A percentile compares a stretch with the other conserved stretches of the same genome.
Conservation (phyloP, 192 early-diverging fungal genomes). For the Pilobolus umbonatus region DNA sequence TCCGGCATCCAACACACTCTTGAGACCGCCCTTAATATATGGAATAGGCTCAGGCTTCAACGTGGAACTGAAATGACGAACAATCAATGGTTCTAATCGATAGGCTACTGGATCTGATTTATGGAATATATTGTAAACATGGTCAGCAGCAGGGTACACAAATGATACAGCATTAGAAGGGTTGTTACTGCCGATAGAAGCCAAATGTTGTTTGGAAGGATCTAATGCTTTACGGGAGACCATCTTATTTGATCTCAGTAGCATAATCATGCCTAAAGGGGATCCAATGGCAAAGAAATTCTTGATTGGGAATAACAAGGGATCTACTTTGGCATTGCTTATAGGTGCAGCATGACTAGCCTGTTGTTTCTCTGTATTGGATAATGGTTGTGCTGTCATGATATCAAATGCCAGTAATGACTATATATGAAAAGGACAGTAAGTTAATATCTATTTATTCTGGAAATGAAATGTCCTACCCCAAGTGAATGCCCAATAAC, state of each 20-base stretch:
- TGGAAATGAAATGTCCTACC: slow-evolving; percentile 10
- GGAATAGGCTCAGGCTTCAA: slow-evolving; percentile 67
- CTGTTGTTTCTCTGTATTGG: not conserved
- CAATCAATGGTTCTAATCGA: slow-evolving; percentile 67
- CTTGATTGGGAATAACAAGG: slow-evolving; percentile 46
- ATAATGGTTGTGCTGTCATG: slow-evolving; percentile 59
- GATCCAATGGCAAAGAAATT: slow-evolving; percentile 80
- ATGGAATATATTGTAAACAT: slow-evolving; percentile 84
- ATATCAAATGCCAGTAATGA: slow-evolving; percentile 77
- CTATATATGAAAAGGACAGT: slow-evolving; percentile 2
- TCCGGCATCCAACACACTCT: slow-evolving; percentile 59
- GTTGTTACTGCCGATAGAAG: not conserved
- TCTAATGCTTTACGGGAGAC: slow-evolving; percentile 37
- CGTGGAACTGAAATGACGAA: slow-evolving; percentile 46
- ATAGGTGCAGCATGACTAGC: not conserved
- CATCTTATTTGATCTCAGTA: slow-evolving; percentile 69
- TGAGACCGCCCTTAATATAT: slow-evolving; percentile 84
- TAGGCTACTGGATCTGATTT: slow-evolving; percentile 71
- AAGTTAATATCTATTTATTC: not conserved
- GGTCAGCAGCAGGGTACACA: slow-evolving; percentile 59
- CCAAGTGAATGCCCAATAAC: slow-evolving; percentile 80
- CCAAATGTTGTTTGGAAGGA: not conserved
- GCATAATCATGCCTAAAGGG: slow-evolving; percentile 73
- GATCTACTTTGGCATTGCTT: slow-evolving; percentile 7
- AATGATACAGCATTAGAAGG: slow-evolving; percentile 17